Evolutionary conservation across 305 asterid genomes (phyloP).

Genomic region (Fraxinus nigra): DNA sequence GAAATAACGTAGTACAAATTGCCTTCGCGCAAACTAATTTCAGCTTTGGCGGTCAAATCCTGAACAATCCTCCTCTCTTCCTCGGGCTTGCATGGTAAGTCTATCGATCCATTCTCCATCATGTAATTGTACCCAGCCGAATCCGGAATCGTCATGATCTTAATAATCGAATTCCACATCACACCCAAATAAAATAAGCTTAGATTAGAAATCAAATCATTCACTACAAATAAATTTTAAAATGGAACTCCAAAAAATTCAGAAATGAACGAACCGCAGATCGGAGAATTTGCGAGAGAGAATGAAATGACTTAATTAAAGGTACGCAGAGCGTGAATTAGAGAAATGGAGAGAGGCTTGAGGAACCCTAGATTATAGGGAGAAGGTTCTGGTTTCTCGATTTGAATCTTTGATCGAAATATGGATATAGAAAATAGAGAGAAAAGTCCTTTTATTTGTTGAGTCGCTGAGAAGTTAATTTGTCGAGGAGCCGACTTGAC

Average conservation of each 20-base stretch:
- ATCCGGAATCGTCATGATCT: conserved; percentile 90
- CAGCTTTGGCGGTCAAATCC: conserved; percentile 62
- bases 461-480: not conserved
- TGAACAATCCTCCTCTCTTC: conserved; percentile 69
- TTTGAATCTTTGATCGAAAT: conserved; percentile 17
- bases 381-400: conserved; percentile 7
- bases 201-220: not conserved
- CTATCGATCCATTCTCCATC: conserved; percentile 85
- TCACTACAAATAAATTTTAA: not conserved
- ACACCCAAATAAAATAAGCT: not conserved
- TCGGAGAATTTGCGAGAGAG: conserved; percentile 16
- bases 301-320: not conserved
- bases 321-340: conserved; percentile 7
- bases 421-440: conserved; percentile 17
- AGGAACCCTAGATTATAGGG: conserved; percentile 47
- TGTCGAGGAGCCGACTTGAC: too few relatives aligned
- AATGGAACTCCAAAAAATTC: not conserved
- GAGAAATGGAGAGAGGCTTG: not conserved
- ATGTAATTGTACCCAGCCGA: conserved; percentile 51
- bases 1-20: conserved; percentile 62
- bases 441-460: not conserved
- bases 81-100: conserved; percentile 79
- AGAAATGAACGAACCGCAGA: conserved; percentile 28
- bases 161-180: conserved; percentile 3
- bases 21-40: conserved; percentile 67